These are phyloP conservation scores for Podospora appendiculata DNA, from an alignment of 495 filamentous ascomycete species.

Conservation along the genomic window DNA sequence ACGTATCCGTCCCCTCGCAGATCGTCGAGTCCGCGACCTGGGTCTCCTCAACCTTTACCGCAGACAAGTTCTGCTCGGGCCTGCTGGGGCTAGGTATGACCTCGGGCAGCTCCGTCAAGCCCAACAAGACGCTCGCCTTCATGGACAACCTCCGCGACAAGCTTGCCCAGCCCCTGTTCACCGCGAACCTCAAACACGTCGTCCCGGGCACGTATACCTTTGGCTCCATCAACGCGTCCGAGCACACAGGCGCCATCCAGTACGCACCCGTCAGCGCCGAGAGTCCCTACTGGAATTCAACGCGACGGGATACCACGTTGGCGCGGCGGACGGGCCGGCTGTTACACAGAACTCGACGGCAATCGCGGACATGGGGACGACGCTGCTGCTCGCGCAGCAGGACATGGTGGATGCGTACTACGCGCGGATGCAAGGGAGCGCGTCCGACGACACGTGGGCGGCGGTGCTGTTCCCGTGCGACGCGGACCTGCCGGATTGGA, in stretches of 20 bases:
- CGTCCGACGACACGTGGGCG: conserved; percentile 30
- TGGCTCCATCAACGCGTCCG: background rate
- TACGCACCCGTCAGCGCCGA: background rate
- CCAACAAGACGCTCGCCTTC: conserved; percentile 34
- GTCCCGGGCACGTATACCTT: background rate
- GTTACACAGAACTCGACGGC: background rate
- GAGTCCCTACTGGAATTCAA: background rate
- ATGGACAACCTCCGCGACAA: background rate
- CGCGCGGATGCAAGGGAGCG: conserved; percentile 8
- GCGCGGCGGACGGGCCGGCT: background rate
- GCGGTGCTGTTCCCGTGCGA: conserved; percentile 60
- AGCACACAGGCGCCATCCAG: background rate
- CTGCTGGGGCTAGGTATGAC: conserved; percentile 68
- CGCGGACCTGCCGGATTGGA: conserved; percentile 18
- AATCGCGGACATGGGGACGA: background rate
- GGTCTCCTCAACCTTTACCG: conserved; percentile 50
- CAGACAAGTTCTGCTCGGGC: conserved; percentile 54
- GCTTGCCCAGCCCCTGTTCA: background rate
- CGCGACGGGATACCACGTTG: background rate
- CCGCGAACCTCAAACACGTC: background rate
- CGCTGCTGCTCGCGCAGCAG: background rate
- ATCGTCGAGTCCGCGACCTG: conserved; percentile 57
- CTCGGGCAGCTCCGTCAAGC: conserved; percentile 55
- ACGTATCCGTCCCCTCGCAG: conserved; percentile 49
- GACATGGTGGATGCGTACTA: background rate